Evolutionary conservation across 2,329 filamentous ascomycete species (phyloP).

Genomic region (Rutstroemia sp.): DNA sequence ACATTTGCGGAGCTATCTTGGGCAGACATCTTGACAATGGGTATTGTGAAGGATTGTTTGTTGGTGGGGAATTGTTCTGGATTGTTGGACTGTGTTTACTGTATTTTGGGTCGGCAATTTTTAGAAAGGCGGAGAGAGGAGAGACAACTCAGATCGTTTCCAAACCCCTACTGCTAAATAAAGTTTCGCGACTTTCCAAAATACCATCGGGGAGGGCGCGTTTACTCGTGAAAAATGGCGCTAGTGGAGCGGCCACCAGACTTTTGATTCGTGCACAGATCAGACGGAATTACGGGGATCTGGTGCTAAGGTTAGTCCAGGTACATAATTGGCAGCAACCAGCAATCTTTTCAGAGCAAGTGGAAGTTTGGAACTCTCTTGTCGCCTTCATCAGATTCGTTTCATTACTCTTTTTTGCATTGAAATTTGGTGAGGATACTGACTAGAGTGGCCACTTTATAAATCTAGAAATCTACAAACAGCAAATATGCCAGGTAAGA

Average conservation of each 20-base stretch:
- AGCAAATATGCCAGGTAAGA: constrained; percentile 3
- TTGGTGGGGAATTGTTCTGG: too few relatives aligned
- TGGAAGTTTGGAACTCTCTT: neutral
- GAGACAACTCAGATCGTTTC: too few relatives aligned
- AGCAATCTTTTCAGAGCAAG: neutral
- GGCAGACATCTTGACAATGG: constrained; percentile 35
- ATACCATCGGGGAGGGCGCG: neutral
- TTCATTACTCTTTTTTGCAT: neutral
- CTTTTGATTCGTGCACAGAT: neutral
- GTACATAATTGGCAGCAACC: neutral
- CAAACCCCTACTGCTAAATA: too few relatives aligned
- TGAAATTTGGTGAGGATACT: neutral
- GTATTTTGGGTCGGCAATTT: neutral
- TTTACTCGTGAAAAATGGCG: neutral
- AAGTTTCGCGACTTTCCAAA: too few relatives aligned
- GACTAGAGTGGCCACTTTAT: too few relatives aligned
- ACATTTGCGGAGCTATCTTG: constrained; percentile 27
- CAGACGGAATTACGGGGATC: neutral
- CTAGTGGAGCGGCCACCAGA: neutral
- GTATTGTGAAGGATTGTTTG: neutral
- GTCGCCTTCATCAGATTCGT: neutral
- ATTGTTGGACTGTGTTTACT: neutral
- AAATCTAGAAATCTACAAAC: too few relatives aligned
- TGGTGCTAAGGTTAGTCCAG: neutral
- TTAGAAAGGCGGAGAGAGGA: too few relatives aligned